These are phyloP conservation scores for Vitis hybrid DNA, from an alignment of 177 flowering plant species.

Conservation along the genomic window DNA sequence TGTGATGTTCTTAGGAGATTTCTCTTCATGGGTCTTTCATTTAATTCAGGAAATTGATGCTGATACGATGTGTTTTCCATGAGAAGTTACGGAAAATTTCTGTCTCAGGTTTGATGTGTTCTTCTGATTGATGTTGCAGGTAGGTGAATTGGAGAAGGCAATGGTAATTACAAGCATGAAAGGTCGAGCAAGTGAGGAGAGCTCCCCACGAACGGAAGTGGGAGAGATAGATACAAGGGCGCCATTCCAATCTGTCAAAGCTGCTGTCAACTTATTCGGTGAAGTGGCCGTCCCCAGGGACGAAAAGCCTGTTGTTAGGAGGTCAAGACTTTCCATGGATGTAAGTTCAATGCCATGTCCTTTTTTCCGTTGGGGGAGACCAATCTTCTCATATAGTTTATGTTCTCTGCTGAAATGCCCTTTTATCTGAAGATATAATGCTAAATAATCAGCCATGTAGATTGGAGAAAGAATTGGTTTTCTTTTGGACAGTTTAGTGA, in stretches of 20 bases:
- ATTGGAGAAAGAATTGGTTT: too few relatives aligned
- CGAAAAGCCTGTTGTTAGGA: slow-evolving; percentile 25
- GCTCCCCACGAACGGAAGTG: slow-evolving; percentile 40
- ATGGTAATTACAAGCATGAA: not conserved
- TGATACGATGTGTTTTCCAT: too few relatives aligned
- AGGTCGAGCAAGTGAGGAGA: not conserved
- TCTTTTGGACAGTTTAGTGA: not conserved
- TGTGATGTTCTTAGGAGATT: not conserved
- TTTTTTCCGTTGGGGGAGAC: not conserved
- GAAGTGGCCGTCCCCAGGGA: slow-evolving; percentile 31
- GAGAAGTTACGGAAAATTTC: too few relatives aligned
- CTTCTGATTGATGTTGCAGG: slow-evolving; percentile 2
- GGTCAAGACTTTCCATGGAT: slow-evolving; percentile 38
- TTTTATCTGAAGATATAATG: too few relatives aligned
- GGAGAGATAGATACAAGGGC: slow-evolving; percentile 74
- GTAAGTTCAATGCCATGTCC: slow-evolving; percentile 13
- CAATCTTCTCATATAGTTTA: too few relatives aligned
- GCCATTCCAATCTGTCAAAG: slow-evolving; percentile 68
- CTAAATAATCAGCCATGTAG: too few relatives aligned
- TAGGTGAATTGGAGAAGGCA: too few relatives aligned
- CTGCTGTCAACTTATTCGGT: slow-evolving; percentile 65
- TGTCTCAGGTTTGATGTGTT: too few relatives aligned
- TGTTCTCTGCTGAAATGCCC: too few relatives aligned
- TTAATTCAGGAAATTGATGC: not conserved
- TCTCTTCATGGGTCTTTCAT: not conserved